Evolutionary conservation across 2,329 filamentous ascomycete genomes (phyloP).

Genomic region (Penicillium sp.): DNA sequence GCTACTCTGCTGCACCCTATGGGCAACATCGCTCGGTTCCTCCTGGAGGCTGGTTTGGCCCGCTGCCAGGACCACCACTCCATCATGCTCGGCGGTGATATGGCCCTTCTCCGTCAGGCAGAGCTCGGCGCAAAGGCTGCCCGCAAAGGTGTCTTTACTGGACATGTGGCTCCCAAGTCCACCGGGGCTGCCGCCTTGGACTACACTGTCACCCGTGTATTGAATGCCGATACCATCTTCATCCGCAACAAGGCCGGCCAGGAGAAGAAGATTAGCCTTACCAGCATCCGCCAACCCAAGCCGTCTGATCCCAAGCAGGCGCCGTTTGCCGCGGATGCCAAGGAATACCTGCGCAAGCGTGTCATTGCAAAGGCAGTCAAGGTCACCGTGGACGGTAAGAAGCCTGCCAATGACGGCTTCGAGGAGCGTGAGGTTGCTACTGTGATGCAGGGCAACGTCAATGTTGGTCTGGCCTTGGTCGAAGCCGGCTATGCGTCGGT

Average conservation of each 20-base stretch:
- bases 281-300: slow-evolving; percentile 91
- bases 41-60: slow-evolving; percentile 83
- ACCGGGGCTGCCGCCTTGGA: slow-evolving; percentile 59
- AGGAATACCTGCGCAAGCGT: slow-evolving; percentile 91
- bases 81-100: slow-evolving; percentile 80
- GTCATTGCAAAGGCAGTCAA: slow-evolving; percentile 94
- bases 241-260: slow-evolving; percentile 76
- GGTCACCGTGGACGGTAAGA: slow-evolving; percentile 82
- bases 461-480: slow-evolving; percentile 78
- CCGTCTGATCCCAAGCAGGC: slow-evolving; percentile 79
- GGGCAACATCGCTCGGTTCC: slow-evolving; percentile 86
- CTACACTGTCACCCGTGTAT: slow-evolving; percentile 76
- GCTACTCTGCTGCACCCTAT: slow-evolving; percentile 80
- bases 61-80: slow-evolving; percentile 95
- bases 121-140: slow-evolving; percentile 78
- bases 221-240: slow-evolving; percentile 84
- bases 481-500: slow-evolving; percentile 91
- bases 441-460: slow-evolving; percentile 76
- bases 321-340: slow-evolving; percentile 86
- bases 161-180: slow-evolving; percentile 65
- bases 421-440: slow-evolving; percentile 94
- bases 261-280: slow-evolving; percentile 87
- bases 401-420: slow-evolving; percentile 82
- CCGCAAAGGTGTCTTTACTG: slow-evolving; percentile 74
- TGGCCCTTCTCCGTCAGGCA: slow-evolving; percentile 77